Evolutionary conservation across 1,284 basidiomycete genomes (phyloP), one percentile per base, ranked within the genome.

Genomic region (Tremellales sp.): DNA sequence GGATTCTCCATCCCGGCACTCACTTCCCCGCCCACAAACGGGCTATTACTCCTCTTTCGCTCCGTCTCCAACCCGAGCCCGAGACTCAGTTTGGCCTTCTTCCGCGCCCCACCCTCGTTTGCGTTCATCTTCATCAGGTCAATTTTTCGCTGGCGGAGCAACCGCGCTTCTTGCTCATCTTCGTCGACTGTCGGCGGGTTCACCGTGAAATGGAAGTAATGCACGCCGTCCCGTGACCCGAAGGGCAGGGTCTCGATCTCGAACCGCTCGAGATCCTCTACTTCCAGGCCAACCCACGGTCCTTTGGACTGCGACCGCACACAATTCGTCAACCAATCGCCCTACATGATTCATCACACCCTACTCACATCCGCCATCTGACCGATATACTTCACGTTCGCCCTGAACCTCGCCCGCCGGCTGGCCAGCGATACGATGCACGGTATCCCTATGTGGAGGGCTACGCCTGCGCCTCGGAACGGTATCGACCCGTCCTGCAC

Each of bases 281-380:
- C 85, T 68, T 95, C 91, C 4, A 95, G 83, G 4, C 91, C 92
- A 4, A 95, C 86, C 90, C 90, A 95, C 0, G 85, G 82, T 0
- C 89, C 91, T 5, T 65, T 28, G 16, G 52, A 44, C 61, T 64
- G 44, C 16, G 19, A 10, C 29, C 13, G 24, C 9, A 13, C 16
- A 35, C 34, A n/a, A 48, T 27, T 24, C 8, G 27, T 31, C n/a
- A n/a, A n/a, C n/a, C n/a, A n/a, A n/a, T n/a, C n/a, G n/a, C n/a
- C n/a, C n/a, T n/a, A n/a, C n/a, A 40, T 4, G 24, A 13, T 22
- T 40, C 19, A 2, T 16, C 31, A 34, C n/a, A 14, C 2, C 26
- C n/a, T 12, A 56, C 59, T 62, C 65, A 87, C 85, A 39, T 86
- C 87, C 43, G 79, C 77, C 4, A 93, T 79, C 58, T 86, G 83